Evolutionary conservation across 1,139 yeast species (phyloP).

Genomic region (Candida mesenterica): DNA sequence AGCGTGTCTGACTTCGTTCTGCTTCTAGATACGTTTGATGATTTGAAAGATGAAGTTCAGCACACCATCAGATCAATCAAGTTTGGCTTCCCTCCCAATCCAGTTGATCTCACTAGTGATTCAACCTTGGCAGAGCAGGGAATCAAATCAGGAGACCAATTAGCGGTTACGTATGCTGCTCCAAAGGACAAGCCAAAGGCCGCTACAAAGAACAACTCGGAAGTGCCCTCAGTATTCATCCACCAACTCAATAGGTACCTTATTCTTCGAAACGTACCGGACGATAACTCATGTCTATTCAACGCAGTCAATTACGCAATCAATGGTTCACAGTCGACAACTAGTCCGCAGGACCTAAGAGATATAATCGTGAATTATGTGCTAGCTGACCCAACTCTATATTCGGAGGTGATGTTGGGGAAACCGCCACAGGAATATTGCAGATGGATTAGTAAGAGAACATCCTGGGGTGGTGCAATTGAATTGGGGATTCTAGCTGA

Average conservation of each 20-base stretch:
- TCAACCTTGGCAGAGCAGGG: conserved; percentile 37
- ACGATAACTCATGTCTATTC: conserved; percentile 80
- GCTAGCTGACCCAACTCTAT: conserved; percentile 39
- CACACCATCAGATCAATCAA: conserved; percentile 28
- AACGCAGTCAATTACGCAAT: conserved; percentile 62
- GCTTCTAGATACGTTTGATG: conserved; percentile 14
- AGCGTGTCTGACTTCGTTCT: conserved; percentile 17
- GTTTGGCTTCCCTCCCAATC: conserved; percentile 62
- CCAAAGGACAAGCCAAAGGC: not conserved
- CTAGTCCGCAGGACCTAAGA: conserved; percentile 44
- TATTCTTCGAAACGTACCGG: conserved; percentile 62
- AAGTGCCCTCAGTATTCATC: conserved; percentile 30
- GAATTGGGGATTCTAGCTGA: conserved; percentile 67
- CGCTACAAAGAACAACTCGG: conserved; percentile 19
- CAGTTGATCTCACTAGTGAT: conserved; percentile 28
- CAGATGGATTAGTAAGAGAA: conserved; percentile 59
- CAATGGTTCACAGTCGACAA: conserved; percentile 24
- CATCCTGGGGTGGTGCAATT: conserved; percentile 87
- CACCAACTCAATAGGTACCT: conserved; percentile 26
- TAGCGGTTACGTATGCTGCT: conserved; percentile 32
- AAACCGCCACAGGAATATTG: conserved; percentile 50
- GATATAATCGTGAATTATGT: conserved; percentile 48
- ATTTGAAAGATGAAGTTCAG: conserved; percentile 15
- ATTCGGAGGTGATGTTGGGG: conserved; percentile 62
- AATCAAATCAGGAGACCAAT: conserved; percentile 57